Evolutionary conservation across 2,329 filamentous ascomycete species (phyloP).

Genomic region (Aspergillus nomiae): DNA sequence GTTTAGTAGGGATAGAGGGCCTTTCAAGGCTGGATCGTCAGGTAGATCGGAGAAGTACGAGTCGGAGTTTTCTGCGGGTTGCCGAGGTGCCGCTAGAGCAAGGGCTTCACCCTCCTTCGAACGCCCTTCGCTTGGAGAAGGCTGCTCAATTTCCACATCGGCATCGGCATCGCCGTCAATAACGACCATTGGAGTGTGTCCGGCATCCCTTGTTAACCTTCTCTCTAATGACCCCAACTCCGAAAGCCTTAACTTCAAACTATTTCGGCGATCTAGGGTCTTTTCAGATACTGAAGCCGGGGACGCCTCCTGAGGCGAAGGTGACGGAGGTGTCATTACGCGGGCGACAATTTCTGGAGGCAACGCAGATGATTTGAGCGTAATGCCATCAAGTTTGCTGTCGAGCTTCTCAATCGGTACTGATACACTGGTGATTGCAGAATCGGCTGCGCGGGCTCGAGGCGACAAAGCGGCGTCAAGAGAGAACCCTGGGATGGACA

Average conservation of each 20-base stretch:
- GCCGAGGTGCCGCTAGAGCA: slow-evolving; percentile 33
- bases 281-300: slow-evolving; percentile 28
- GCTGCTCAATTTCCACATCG: slow-evolving; percentile 30
- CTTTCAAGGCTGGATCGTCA: slow-evolving; percentile 47
- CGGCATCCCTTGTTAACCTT: slow-evolving; percentile 44
- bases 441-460: slow-evolving; percentile 36
- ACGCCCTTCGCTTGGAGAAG: slow-evolving; percentile 28
- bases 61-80: slow-evolving; percentile 41
- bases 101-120: slow-evolving; percentile 32
- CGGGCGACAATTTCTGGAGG: slow-evolving; percentile 46
- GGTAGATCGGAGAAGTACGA: slow-evolving; percentile 45
- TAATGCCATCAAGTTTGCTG: slow-evolving; percentile 50
- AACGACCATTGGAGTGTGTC: slow-evolving; percentile 48
- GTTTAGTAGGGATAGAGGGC: slow-evolving; percentile 46
- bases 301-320: slow-evolving; percentile 30
- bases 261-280: slow-evolving; percentile 31
- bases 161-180: slow-evolving; percentile 39
- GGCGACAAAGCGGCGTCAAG: slow-evolving; percentile 45
- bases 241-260: slow-evolving; percentile 38
- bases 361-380: slow-evolving; percentile 48
- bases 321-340: slow-evolving; percentile 45
- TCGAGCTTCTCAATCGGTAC: slow-evolving; percentile 51
- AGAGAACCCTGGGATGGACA: slow-evolving; percentile 28
- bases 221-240: slow-evolving; percentile 41
- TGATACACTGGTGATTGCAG: slow-evolving; percentile 35